These are phyloP conservation scores for Amanita muscaria DNA, from an alignment of 768 basidiomycete species.

Conservation along the genomic window DNA sequence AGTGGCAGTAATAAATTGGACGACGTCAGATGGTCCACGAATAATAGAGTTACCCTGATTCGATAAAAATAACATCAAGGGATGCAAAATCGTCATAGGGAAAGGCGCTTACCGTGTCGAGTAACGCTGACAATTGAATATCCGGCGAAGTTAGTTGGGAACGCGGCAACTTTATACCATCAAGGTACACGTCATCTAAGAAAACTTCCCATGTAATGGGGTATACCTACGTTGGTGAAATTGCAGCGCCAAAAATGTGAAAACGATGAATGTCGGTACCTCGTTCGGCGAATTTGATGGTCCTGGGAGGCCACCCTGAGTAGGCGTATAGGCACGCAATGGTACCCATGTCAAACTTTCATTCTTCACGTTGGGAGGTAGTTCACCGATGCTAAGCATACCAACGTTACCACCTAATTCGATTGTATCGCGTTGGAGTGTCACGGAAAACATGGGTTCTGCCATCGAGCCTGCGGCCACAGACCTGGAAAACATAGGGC, in stretches of 20 bases:
- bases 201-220: constrained; percentile 67
- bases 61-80: not conserved
- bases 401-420: constrained; percentile 65
- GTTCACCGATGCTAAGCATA: constrained; percentile 54
- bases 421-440: constrained; percentile 61
- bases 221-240: constrained; percentile 34
- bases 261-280: constrained; percentile 31
- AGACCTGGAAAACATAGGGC: constrained; percentile 41
- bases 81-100: not conserved
- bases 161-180: constrained; percentile 50
- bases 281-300: constrained; percentile 52
- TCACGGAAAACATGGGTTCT: constrained; percentile 44
- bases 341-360: constrained; percentile 57
- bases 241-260: not conserved
- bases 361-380: constrained; percentile 41
- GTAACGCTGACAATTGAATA: constrained; percentile 51
- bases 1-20: constrained; percentile 34
- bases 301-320: constrained; percentile 45
- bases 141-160: constrained; percentile 40
- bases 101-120: constrained; percentile 55
- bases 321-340: constrained; percentile 43
- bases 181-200: constrained; percentile 64
- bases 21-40: constrained; percentile 63
- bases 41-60: constrained; percentile 66
- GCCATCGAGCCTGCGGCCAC: constrained; percentile 27